These are phyloP conservation scores for Yamadazyma songkhlaensis DNA, from an alignment of 1,139 yeast genomes.

Conservation along the genomic window DNA sequence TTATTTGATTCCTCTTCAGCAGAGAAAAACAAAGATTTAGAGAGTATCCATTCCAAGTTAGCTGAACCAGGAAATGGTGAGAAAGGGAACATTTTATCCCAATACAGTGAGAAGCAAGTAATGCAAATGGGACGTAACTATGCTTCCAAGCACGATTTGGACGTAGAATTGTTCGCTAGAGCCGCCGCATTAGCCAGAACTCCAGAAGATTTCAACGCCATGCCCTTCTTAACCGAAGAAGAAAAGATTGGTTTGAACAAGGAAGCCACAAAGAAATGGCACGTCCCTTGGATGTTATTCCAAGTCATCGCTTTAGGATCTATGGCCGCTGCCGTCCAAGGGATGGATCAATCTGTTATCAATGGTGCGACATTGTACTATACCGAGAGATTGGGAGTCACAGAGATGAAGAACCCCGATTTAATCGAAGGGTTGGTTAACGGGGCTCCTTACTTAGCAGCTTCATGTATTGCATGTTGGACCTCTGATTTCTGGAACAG, in stretches of 20 bases:
- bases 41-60: slow-evolving; percentile 17
- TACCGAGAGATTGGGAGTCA: slow-evolving; percentile 55
- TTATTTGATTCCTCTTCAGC: slow-evolving; percentile 11
- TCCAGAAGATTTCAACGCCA: slow-evolving; percentile 57
- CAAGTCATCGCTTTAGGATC: slow-evolving; percentile 72
- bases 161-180: slow-evolving; percentile 63
- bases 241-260: slow-evolving; percentile 58
- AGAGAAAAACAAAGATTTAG: slow-evolving; percentile 20
- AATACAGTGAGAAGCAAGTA: slow-evolving; percentile 63
- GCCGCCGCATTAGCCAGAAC: slow-evolving; percentile 78
- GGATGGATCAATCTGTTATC: slow-evolving; percentile 88
- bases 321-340: slow-evolving; percentile 89
- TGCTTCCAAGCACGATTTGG: slow-evolving; percentile 60
- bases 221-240: slow-evolving; percentile 54
- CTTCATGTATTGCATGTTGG: slow-evolving; percentile 72
- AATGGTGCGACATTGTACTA: slow-evolving; percentile 81
- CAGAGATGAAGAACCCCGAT: slow-evolving; percentile 46
- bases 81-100: slow-evolving; percentile 57
- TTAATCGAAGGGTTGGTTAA: slow-evolving; percentile 77
- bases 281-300: slow-evolving; percentile 57
- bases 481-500: slow-evolving; percentile 67
- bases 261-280: slow-evolving; percentile 63
- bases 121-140: slow-evolving; percentile 70
- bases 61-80: slow-evolving; percentile 24
- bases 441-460: slow-evolving; percentile 79